Percentiles rank a stretch among this genome's conserved stretches.
Conservation (phyloP, 208 protist genomes). For the Sergeia podlipaevii region DNA sequence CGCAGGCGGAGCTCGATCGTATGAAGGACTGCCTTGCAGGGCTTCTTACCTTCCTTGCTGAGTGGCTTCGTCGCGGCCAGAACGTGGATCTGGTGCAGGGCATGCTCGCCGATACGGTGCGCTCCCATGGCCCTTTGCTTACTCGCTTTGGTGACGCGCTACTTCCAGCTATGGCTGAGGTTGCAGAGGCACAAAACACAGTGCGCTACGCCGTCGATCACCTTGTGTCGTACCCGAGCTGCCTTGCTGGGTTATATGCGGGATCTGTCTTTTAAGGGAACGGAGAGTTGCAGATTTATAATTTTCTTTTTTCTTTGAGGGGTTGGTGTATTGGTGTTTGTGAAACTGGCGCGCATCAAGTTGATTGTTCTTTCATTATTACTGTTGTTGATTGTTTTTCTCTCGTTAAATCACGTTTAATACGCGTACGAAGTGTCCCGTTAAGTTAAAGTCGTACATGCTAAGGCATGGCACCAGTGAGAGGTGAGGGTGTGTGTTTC, state of each 20-base stretch:
- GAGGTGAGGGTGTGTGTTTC: too few relatives aligned
- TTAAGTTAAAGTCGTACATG: too few relatives aligned
- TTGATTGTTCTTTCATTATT: background rate
- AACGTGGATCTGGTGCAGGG: conserved; percentile 82
- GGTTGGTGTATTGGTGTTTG: background rate
- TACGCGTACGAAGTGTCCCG: too few relatives aligned
- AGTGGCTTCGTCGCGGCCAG: conserved; percentile 46
- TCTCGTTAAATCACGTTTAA: conserved; percentile 3
- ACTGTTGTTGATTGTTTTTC: background rate
- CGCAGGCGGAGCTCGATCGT: conserved; percentile 40
- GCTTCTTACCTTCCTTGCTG: conserved; percentile 49
- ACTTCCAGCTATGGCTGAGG: conserved; percentile 30
- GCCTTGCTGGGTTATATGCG: conserved; percentile 57
- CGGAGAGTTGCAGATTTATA: background rate
- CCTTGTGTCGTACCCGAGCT: conserved; percentile 64
- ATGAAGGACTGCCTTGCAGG: conserved; percentile 46
- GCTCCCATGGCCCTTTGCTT: conserved; percentile 59
- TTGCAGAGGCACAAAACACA: conserved; percentile 60
- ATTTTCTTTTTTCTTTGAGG: background rate
- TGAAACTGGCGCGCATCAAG: background rate
- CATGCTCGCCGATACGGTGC: conserved; percentile 60
- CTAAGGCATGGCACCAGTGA: too few relatives aligned
- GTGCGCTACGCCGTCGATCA: conserved; percentile 70
- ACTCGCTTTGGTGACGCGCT: conserved; percentile 49
- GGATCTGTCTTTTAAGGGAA: conserved; percentile 50